These are phyloP conservation scores for Cylindricascospora bacillispora DNA, from an alignment of 1,139 yeast species.

Conservation along the genomic window DNA sequence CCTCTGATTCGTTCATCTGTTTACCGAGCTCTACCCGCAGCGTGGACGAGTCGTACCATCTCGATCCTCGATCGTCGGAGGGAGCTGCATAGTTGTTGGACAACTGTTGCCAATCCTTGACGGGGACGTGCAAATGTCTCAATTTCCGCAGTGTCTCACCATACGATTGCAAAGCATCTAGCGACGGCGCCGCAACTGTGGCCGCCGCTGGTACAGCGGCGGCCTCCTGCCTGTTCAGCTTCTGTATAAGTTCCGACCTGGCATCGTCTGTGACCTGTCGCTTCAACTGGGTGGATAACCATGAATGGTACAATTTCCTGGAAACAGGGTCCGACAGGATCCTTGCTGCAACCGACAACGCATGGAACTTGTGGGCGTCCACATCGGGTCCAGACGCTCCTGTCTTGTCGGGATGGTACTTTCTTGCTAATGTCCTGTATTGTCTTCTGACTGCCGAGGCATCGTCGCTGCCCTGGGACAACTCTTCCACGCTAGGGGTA, in stretches of 20 bases:
- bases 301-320: slow-evolving; percentile 41
- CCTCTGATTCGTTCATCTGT: no score
- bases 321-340: slow-evolving; percentile 43
- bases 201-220: slow-evolving; percentile 1
- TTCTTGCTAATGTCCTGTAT: slow-evolving; percentile 72
- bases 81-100: no score
- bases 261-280: no score
- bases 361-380: slow-evolving; percentile 43
- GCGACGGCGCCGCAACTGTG: neutral
- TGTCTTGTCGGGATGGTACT: slow-evolving; percentile 87
- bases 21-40: no score
- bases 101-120: slow-evolving; percentile 22
- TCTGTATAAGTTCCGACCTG: slow-evolving; percentile 2
- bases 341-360: slow-evolving; percentile 49
- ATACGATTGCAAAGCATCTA: slow-evolving; percentile 13
- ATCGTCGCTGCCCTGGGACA: no score
- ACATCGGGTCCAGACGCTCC: slow-evolving; percentile 46
- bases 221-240: slow-evolving; percentile 6
- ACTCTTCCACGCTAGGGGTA: slow-evolving; percentile 3
- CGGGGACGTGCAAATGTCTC: slow-evolving; percentile 14
- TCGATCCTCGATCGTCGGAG: no score
- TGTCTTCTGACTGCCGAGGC: slow-evolving; percentile 68
- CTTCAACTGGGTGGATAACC: slow-evolving; percentile 11
- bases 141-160: slow-evolving; percentile 19
- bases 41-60: no score